Evolutionary conservation across 306 rosid genomes (phyloP).

Genomic region (Senna siamea): DNA sequence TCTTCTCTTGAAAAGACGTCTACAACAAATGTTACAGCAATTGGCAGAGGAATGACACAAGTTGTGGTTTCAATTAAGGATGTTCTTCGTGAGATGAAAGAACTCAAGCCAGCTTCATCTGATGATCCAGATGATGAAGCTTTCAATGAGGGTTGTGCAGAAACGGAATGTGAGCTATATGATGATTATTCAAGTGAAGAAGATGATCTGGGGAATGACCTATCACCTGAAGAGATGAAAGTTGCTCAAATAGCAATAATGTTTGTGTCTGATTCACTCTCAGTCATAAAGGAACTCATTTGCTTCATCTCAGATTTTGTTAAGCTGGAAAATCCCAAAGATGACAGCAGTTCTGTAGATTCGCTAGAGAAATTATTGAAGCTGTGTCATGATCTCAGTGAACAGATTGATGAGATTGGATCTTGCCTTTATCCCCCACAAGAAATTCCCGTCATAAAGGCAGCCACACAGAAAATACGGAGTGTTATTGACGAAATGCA

Average conservation of each 20-base stretch:
- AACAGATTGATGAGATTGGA: conserved; percentile 83
- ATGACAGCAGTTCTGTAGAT: conserved; percentile 51
- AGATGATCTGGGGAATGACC: conserved; percentile 76
- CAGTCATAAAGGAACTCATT: conserved; percentile 70
- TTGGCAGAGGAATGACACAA: conserved; percentile 81
- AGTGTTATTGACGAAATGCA: conserved; percentile 57
- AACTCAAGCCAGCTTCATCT: conserved; percentile 66
- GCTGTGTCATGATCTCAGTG: conserved; percentile 66
- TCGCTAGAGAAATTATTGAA: conserved; percentile 79
- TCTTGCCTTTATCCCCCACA: conserved; percentile 95
- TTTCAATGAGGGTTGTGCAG: conserved; percentile 35
- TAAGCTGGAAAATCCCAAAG: conserved; percentile 64
- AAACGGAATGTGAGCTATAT: conserved; percentile 37
- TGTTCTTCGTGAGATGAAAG: conserved; percentile 92
- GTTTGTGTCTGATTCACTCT: conserved; percentile 63
- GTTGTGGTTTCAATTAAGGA: conserved; percentile 87
- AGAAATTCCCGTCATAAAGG: conserved; percentile 59
- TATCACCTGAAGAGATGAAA: conserved; percentile 87
- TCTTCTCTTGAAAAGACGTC: conserved; percentile 81
- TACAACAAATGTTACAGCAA: conserved; percentile 70
- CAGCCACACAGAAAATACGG: conserved; percentile 57
- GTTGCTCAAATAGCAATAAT: conserved; percentile 60
- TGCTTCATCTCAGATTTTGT: conserved; percentile 75
- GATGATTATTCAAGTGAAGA: conserved; percentile 45
- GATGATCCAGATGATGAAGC: conserved; percentile 32